Evolutionary conservation across 1,284 basidiomycete species (phyloP).

Genomic region (Papiliotrema nemorosa): DNA sequence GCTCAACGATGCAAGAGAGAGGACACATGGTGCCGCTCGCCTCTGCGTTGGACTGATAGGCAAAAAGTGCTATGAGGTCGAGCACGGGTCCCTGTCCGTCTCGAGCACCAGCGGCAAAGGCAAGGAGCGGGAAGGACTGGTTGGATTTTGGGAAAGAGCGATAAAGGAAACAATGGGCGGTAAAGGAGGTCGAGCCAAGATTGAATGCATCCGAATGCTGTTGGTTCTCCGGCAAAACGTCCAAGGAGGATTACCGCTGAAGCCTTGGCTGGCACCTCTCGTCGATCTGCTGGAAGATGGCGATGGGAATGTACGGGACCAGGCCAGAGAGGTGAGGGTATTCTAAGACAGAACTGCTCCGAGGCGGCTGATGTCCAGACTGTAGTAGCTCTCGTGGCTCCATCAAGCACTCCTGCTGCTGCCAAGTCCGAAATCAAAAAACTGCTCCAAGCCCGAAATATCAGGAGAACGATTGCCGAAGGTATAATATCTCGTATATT

Average conservation of each 20-base stretch:
- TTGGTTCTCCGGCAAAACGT: constrained; percentile 54
- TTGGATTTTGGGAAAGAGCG: constrained; percentile 70
- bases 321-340: constrained; percentile 57
- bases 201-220: constrained; percentile 43
- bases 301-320: constrained; percentile 83
- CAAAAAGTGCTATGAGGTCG: constrained; percentile 24
- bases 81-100: constrained; percentile 36
- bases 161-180: constrained; percentile 65
- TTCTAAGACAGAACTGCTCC: not conserved
- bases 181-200: constrained; percentile 62
- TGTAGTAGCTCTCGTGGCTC: constrained; percentile 78
- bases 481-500: constrained; percentile 51
- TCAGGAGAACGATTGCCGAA: constrained; percentile 73
- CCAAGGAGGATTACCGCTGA: constrained; percentile 86
- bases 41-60: constrained; percentile 31
- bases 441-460: constrained; percentile 75
- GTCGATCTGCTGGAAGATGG: constrained; percentile 85
- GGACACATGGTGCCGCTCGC: constrained; percentile 30
- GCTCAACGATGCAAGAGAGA: constrained; percentile 46
- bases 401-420: constrained; percentile 71
- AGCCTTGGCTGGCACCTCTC: constrained; percentile 73
- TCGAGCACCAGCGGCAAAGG: constrained; percentile 54
- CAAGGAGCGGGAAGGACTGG: constrained; percentile 70
- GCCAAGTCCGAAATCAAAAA: constrained; percentile 91
- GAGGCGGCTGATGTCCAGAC: constrained; percentile 52